Percentiles rank a stretch among this genome's conserved stretches.
phyloP scores from a whole-genome alignment of 192 early-diverging fungal genomes.

The Allomyces arbusculus region DNA sequence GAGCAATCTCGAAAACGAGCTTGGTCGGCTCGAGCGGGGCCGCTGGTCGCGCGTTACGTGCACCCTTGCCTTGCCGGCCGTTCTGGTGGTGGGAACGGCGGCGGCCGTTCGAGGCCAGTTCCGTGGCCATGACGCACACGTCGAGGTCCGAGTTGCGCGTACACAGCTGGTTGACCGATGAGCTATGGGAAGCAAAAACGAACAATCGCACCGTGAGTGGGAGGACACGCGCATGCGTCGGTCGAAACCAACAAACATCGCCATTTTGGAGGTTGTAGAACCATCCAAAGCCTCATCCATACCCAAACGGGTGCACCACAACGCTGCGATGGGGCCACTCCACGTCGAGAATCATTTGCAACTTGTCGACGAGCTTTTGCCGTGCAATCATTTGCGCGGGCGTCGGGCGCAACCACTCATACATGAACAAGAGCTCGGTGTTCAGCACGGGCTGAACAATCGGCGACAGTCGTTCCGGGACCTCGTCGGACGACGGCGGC shows the following conservation, averaged over 20 bases:
- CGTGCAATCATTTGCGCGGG: constrained; percentile 8
- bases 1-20: not conserved
- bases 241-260: constrained; percentile 1
- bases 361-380: constrained; percentile 49
- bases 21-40: not conserved
- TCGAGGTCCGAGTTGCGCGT: constrained; percentile 74
- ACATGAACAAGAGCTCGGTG: too few relatives aligned
- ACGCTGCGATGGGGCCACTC: constrained; percentile 71
- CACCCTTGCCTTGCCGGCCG: constrained; percentile 11
- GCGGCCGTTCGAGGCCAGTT: constrained; percentile 13
- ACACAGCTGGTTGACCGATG: constrained; percentile 72
- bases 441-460: not conserved
- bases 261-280: not conserved
- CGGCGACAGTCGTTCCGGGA: too few relatives aligned
- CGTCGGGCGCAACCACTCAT: too few relatives aligned
- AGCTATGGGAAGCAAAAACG: constrained; percentile 19
- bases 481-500: not conserved
- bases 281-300: constrained; percentile 6
- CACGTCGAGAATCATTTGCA: constrained; percentile 48
- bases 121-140: constrained; percentile 65
- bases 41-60: constrained; percentile 23
- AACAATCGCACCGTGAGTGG: constrained; percentile 4
- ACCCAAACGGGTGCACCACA: constrained; percentile 73
- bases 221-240: not conserved
- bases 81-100: too few relatives aligned